Conservation (phyloP, 352 stramenopile species). For the Phytophthora niederhauseri region DNA sequence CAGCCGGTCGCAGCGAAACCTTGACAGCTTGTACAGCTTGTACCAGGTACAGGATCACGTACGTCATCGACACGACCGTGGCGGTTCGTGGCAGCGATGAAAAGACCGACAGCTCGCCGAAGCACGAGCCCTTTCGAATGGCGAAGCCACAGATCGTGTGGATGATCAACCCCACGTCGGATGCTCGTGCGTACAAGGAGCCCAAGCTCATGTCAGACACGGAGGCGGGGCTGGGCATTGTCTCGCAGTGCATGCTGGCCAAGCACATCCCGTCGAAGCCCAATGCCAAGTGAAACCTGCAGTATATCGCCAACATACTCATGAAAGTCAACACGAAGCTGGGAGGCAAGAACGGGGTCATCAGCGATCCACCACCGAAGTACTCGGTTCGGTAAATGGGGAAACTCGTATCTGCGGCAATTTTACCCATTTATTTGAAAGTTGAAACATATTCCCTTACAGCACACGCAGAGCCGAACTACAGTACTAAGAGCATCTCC, state of each 20-base stretch:
- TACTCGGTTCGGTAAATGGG: no score
- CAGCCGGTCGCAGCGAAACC: background rate
- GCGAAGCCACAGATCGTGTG: conserved; percentile 55
- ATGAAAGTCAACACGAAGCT: conserved; percentile 86
- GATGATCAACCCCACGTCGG: conserved; percentile 56
- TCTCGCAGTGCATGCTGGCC: conserved; percentile 79
- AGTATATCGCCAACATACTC: conserved; percentile 80
- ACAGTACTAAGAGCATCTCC: no score
- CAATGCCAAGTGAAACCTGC: conserved; percentile 45
- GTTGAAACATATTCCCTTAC: no score
- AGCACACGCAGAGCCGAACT: no score
- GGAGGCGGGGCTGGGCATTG: conserved; percentile 55
- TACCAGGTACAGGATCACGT: no score
- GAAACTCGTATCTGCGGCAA: no score
- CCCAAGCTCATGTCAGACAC: conserved; percentile 76
- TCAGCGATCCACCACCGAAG: conserved; percentile 45
- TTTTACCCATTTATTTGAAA: no score
- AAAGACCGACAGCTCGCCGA: conserved; percentile 73
- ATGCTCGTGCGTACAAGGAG: conserved; percentile 62
- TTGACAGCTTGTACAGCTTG: conserved; percentile 4
- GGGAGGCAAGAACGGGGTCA: conserved; percentile 64
- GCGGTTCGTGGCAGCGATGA: conserved; percentile 6
- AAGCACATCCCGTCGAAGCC: conserved; percentile 51
- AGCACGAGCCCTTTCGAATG: conserved; percentile 61
- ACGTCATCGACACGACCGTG: conserved; percentile 1